Percentiles rank a stretch among this genome's conserved stretches.
These are phyloP conservation scores for Dentiscutata heterogama DNA, from an alignment of 371 early-diverging fungal genomes.

Conservation along the genomic window DNA sequence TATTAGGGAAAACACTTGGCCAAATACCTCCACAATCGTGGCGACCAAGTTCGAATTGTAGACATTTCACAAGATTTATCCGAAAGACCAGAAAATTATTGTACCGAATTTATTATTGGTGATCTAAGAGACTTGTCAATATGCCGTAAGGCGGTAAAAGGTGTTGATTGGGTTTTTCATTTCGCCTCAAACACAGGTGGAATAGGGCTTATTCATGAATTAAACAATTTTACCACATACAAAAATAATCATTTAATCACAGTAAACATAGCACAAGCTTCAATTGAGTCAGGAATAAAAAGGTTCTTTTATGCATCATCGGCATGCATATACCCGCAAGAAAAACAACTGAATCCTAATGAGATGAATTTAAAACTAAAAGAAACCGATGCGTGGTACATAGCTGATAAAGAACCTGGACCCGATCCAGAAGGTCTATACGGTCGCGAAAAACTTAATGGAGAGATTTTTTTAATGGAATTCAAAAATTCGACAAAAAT, in stretches of 20 bases:
- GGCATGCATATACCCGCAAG: neutral
- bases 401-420: neutral
- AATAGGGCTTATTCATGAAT: neutral
- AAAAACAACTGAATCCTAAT: neutral
- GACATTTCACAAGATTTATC: neutral
- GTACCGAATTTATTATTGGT: neutral
- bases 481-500: neutral
- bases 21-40: neutral
- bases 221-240: neutral
- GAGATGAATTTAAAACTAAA: neutral
- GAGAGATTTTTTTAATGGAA: neutral
- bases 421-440: neutral
- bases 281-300: neutral
- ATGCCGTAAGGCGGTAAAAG: neutral
- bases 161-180: neutral
- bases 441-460: neutral
- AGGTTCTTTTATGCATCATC: constrained; percentile 19
- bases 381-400: neutral
- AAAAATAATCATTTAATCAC: neutral
- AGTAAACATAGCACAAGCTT: neutral
- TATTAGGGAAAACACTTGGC: neutral
- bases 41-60: neutral
- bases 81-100: neutral
- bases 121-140: neutral
- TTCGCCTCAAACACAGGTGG: neutral